phyloP scores from a whole-genome alignment of 768 basidiomycete species.

The Leucosporidium yakuticum region DNA sequence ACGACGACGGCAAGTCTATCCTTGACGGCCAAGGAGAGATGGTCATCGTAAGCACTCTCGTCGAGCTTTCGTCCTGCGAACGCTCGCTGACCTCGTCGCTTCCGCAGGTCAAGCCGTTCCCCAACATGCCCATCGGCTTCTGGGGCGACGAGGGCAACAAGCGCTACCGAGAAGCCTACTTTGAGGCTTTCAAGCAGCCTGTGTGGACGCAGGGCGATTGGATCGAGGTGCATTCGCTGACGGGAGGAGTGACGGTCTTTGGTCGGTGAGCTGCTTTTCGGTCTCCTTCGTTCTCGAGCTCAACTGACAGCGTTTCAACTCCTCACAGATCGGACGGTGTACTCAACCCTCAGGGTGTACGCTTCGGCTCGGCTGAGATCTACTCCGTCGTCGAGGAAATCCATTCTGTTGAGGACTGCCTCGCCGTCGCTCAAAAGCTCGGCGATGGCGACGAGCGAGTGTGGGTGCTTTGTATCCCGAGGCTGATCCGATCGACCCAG shows the following conservation, averaged over 20 bases:
- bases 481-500: too few relatives aligned
- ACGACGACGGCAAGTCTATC: constrained; percentile 35
- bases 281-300: not conserved
- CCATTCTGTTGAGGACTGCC: constrained; percentile 35
- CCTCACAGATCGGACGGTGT: constrained; percentile 25
- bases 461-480: constrained; percentile 16
- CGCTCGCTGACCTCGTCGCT: not conserved
- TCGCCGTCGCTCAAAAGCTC: constrained; percentile 38
- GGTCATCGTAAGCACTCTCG: constrained; percentile 9
- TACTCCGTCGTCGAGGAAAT: constrained; percentile 38
- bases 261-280: constrained; percentile 22
- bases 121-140: constrained; percentile 38
- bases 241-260: constrained; percentile 34
- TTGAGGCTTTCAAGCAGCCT: constrained; percentile 31
- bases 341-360: constrained; percentile 37
- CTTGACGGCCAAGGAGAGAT: constrained; percentile 35
- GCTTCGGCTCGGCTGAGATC: constrained; percentile 37
- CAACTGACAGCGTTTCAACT: not conserved
- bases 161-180: constrained; percentile 35
- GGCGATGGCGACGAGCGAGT: constrained; percentile 39
- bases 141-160: constrained; percentile 32
- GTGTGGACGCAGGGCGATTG: constrained; percentile 39
- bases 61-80: not conserved
- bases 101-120: constrained; percentile 31
- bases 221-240: constrained; percentile 27